phyloP scores from a whole-genome alignment of 2,329 filamentous ascomycete genomes.

The Purpureocillium takamizusanense region DNA sequence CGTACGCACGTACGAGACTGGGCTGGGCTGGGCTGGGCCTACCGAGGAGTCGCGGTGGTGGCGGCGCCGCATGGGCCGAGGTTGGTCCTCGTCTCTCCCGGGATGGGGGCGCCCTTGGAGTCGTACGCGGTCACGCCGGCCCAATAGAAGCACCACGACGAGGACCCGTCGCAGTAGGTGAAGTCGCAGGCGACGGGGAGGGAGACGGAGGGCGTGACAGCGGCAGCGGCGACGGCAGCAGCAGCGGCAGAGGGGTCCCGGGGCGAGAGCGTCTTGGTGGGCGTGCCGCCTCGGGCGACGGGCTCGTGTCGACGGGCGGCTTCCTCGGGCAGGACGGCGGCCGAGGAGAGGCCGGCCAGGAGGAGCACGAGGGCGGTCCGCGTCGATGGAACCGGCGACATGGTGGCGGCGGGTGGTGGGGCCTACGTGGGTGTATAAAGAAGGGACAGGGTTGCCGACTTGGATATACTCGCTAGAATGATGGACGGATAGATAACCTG shows the following conservation, averaged over 20 bases:
- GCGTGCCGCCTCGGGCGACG: background rate
- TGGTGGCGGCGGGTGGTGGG: too few relatives aligned
- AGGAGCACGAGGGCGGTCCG: constrained; percentile 1
- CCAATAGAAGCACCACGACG: constrained; percentile 30
- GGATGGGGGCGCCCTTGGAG: constrained; percentile 20
- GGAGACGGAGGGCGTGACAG: constrained; percentile 6
- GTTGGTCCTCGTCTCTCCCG: constrained; percentile 24
- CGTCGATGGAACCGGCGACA: too few relatives aligned
- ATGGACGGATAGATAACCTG: too few relatives aligned
- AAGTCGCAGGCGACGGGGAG: constrained; percentile 20
- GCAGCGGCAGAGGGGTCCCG: too few relatives aligned
- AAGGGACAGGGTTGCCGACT: too few relatives aligned
- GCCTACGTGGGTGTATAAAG: too few relatives aligned
- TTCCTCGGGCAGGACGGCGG: background rate
- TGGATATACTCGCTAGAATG: too few relatives aligned
- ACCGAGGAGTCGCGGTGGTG: background rate
- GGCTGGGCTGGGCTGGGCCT: too few relatives aligned
- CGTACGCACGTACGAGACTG: too few relatives aligned
- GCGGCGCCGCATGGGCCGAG: constrained; percentile 19
- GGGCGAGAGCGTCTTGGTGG: background rate
- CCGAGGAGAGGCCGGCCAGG: constrained; percentile 2
- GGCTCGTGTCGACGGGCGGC: background rate
- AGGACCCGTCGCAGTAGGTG: constrained; percentile 23
- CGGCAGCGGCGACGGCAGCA: too few relatives aligned
- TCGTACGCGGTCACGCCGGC: constrained; percentile 26